Base-by-base conservation (phyloP, 257 asterid genomes). In the Solanum neorickii region DNA sequence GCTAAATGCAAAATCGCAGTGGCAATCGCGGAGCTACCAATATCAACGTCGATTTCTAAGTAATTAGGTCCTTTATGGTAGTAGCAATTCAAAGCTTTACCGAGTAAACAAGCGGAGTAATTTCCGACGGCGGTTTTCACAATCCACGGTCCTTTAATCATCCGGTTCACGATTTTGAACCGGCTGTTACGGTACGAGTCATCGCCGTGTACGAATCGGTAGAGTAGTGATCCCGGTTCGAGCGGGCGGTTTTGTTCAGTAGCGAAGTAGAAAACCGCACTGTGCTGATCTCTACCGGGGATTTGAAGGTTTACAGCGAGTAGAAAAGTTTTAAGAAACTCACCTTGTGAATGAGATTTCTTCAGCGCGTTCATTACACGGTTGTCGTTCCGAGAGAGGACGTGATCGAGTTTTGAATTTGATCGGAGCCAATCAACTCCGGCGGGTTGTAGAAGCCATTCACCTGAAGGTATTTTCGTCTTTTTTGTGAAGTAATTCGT, bases 381-480 rank as follows among this genome's bases (percentile, higher is more conserved):
- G 78, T 96, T 96, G 72, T 96, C 98, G 46, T 92, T 91, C 4
- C 98, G 92, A 39, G 98, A 92, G n/a, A 95, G 97, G 86, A 94
- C 92, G 88, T 96, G 98, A 12, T 95, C 98, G 88, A 96, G 94
- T 70, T 94, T 96, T 56, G 94, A 90, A 82, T 91, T 93, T 76
- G 99, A 96, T 89, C 96, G 91, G 88, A 96, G 94, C 99, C 99
- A 96, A 85, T 96, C 99, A 14, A 96, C 94, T 76, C 98, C 99
- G 83, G 98, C 98, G 12, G 98, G 97, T 31, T 93, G 93, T 86
- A 96, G 84, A 60, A 95, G 92, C 95, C 96, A 94, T 31, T 92
- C 89, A 2, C 96, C 95, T 47, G 98, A 93, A 3, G 96, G 96
- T 23, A 59, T 35, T 91, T 96, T 95, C 21, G 89, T 52, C 88